Evolutionary conservation across 2,329 filamentous ascomycete species (phyloP).

Genomic region (Alternaria metachromatica): DNA sequence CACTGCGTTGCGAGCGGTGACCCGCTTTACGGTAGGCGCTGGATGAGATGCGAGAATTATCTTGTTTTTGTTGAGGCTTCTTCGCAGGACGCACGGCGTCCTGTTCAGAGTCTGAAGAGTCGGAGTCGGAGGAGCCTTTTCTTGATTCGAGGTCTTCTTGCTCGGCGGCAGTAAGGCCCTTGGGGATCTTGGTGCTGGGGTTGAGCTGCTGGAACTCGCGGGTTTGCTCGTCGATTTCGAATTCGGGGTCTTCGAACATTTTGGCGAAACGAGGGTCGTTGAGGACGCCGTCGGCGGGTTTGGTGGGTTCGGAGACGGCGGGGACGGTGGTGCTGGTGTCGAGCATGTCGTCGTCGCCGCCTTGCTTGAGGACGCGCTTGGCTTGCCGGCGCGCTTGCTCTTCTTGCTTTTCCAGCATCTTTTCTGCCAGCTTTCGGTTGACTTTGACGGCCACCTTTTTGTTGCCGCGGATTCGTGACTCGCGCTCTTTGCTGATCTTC

Average conservation of each 20-base stretch:
- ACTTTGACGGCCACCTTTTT: conserved; percentile 93
- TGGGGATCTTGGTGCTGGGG: conserved; percentile 72
- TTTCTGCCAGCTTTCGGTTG: conserved; percentile 76
- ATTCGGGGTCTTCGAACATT: conserved; percentile 92
- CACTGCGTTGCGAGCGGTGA: conserved; percentile 49
- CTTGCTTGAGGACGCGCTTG: conserved; percentile 62
- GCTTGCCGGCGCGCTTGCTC: conserved; percentile 62
- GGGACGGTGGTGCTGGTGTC: conserved; percentile 32
- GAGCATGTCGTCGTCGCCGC: conserved; percentile 60
- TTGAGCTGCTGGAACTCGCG: conserved; percentile 89
- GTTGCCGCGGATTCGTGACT: conserved; percentile 88
- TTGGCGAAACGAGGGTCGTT: conserved; percentile 85
- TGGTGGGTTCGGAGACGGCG: conserved; percentile 52
- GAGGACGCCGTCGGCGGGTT: conserved; percentile 65
- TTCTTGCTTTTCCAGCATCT: conserved; percentile 71
- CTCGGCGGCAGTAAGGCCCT: conserved; percentile 65
- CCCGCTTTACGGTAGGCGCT: conserved; percentile 68
- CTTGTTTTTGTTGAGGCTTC: conserved; percentile 37
- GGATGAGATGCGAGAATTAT: conserved; percentile 63
- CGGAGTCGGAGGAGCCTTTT: conserved; percentile 45
- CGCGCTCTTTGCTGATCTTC: conserved; percentile 96
- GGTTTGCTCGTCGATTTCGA: conserved; percentile 87
- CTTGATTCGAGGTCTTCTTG: conserved; percentile 61
- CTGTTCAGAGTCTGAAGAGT: conserved; percentile 14
- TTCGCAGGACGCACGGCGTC: conserved; percentile 22